These are phyloP conservation scores for Myochromella boudieri DNA, from an alignment of 768 basidiomycete genomes.

Conservation along the genomic window DNA sequence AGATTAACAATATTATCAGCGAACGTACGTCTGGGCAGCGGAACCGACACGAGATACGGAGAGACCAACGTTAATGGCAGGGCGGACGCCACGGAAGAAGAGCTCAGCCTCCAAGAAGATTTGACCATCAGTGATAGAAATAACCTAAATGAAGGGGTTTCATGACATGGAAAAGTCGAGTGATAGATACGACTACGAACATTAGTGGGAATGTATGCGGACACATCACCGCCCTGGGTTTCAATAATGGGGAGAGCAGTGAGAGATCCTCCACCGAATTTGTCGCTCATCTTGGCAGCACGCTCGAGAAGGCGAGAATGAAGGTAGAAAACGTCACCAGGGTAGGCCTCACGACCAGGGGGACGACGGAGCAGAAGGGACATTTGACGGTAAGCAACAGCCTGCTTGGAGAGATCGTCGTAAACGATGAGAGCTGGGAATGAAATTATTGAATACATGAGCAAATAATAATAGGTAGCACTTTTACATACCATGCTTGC, in stretches of 20 bases:
- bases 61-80: conserved; percentile 99
- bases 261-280: conserved; percentile 97
- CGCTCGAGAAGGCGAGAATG: conserved; percentile 99
- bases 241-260: conserved; percentile 99
- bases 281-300: conserved; percentile 99
- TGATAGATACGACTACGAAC: conserved; percentile 37
- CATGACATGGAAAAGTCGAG: conserved; percentile 3
- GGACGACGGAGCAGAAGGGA: conserved; percentile 99
- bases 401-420: conserved; percentile 99
- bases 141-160: conserved; percentile 60
- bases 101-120: conserved; percentile 99
- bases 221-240: conserved; percentile 99
- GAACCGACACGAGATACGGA: conserved; percentile 99
- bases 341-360: conserved; percentile 99
- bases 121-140: conserved; percentile 99
- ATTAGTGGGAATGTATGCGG: conserved; percentile 96
- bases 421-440: conserved; percentile 90
- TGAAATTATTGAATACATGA: conserved; percentile 9
- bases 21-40: conserved; percentile 93
- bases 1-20: background rate
- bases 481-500: conserved; percentile 86
- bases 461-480: background rate
- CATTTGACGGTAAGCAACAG: conserved; percentile 99
- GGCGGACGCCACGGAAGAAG: conserved; percentile 99
- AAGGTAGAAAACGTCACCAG: conserved; percentile 99